Base-by-base conservation (phyloP, 2,329 filamentous ascomycete genomes). In the Fusarium hostae region DNA sequence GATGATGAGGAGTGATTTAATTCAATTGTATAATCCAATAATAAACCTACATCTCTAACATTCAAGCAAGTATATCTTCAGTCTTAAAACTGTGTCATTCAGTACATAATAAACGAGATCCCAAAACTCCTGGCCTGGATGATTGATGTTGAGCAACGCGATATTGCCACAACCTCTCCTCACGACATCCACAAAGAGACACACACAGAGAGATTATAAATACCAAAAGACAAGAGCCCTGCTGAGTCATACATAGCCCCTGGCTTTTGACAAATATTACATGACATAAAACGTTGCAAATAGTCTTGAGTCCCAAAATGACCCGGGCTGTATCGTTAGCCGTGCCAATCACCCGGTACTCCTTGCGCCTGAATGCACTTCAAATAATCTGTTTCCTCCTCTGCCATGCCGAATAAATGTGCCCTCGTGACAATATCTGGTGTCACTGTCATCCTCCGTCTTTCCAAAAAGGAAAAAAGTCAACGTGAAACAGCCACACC, bases 331-430 rank as follows among this genome's bases (percentile, higher is more conserved):
- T 66, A 44, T 67, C 65, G 34, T 55, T 43, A 34, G 51, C 39
- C 52, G 24, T 43, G 39, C 39, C 44, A 57, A 67, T 61, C 63
- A 66, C 71, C 68, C 63, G 43, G 65, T 75, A 77, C 77, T 75
- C 75, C 76, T 62, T 78, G 63, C 75, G 75, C 75, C 75, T 63
- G 47, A 66, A 75, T 75, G 72, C 60, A 63, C 62, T 63, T 59
- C 65, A 52, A 58, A 59, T 71, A 47, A 50, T 51, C 52, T 58
- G 57, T 59, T 41, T 37, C 50, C 45, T 56, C 58, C 59, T 40
- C 59, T 48, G 51, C 51, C 43, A 57, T 59, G 44, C 55, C 40
- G 22, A 28, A 67, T 48, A 16, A 54, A 28, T 52, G 37, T 44
- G n/a, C 51, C 52, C 22, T 22, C 3, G 40, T 32, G 52, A 66